Evolutionary conservation across 2,329 filamentous ascomycete genomes (phyloP), one percentile per base, ranked within the genome.

Genomic region (Cladosporium halotolerans): DNA sequence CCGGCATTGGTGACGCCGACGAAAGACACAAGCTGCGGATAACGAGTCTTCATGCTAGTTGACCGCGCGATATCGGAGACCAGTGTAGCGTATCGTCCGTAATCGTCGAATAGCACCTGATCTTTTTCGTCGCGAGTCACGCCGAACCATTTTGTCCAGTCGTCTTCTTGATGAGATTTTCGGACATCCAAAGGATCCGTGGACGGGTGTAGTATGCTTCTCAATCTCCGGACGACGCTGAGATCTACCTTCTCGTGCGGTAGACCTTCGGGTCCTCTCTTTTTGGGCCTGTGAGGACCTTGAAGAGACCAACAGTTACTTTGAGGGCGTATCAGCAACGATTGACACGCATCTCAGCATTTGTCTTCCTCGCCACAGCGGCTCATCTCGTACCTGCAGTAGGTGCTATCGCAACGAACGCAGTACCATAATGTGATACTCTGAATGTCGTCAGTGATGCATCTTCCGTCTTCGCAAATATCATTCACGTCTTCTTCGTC

Each of bases 71-170:
- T 65, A 45, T 53, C 62, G n/a, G 63, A 65, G 67, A 77, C 73
- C 47, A 77, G 68, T 2, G 65, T 63, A 4, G 72, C 68, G 63
- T 75, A 77, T 33, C 73, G 68, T 7, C 73, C 74, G 62, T 70
- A 72, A 54, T 75, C 73, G 45, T 70, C 64, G 52, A 74, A 71
- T 3, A 66, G 62, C 0, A 65, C 65, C 11, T 63, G 57, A 13
- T 60, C 66, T 5, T 58, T 59, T 28, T 55, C 57, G 42, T 68
- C 65, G 43, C 63, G 60, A 8, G 66, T 57, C 18, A 69, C 62
- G 19, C 66, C 70, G 53, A 73, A 73, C 71, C 71, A 73, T 32
- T 66, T 69, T 1, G 70, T 70, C 4, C 62, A 57, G 44, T 67
- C 65, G 56, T 73, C 71, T 52, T 64, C 60, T 45, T 63, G 59